Conservation (phyloP, 2,329 filamentous ascomycete genomes). For the Colletotrichum sp. region DNA sequence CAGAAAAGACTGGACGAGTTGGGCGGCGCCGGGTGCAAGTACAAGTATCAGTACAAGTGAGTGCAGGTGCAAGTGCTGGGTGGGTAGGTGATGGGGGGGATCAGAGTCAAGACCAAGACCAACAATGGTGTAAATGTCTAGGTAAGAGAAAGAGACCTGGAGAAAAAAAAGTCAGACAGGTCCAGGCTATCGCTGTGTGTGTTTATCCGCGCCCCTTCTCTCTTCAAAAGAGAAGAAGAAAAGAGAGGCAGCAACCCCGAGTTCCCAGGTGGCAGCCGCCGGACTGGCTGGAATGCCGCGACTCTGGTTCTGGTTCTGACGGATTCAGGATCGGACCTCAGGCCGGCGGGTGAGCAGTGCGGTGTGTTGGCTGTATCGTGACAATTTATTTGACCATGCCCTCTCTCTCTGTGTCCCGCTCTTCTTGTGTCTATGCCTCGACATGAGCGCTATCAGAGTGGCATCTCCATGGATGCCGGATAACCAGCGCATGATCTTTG, state of each 20-base stretch:
- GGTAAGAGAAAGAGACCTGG: not conserved
- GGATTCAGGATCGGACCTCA: constrained; percentile 1
- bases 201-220: not conserved
- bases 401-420: not conserved
- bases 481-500: not conserved
- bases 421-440: not conserved
- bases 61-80: not conserved
- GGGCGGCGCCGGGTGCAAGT: not conserved
- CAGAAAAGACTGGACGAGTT: not conserved
- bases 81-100: not conserved
- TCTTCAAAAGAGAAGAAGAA: not conserved
- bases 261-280: not conserved
- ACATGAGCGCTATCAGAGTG: not conserved
- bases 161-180: not conserved
- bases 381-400: not conserved
- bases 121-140: not conserved
- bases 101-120: not conserved
- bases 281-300: not conserved
- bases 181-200: not conserved
- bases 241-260: not conserved
- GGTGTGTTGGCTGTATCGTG: not conserved
- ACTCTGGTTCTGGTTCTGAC: not conserved
- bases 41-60: not conserved
- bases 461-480: not conserved
- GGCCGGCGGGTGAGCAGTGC: constrained; percentile 8